Conservation (phyloP, 441 rosid genomes). For the Arabidopsis lyrata region DNA sequence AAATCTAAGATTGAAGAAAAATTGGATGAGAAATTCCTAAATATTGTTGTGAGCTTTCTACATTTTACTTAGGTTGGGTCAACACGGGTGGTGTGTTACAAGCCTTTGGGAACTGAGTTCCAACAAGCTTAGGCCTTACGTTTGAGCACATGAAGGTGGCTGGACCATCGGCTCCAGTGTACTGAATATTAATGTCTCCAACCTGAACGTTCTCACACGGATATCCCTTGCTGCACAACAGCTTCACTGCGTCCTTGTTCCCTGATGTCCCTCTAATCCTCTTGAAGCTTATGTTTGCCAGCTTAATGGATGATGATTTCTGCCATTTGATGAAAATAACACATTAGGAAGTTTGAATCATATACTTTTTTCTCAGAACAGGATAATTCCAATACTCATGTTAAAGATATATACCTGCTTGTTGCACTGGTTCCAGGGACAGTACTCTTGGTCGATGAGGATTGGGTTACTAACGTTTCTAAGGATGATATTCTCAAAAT, state of each 20-base stretch:
- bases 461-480: constrained; percentile 38
- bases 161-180: constrained; percentile 39
- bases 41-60: neutral
- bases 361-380: neutral
- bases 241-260: constrained; percentile 39
- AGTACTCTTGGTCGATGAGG: constrained; percentile 43
- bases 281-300: constrained; percentile 31
- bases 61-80: constrained; percentile 2
- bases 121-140: constrained; percentile 23
- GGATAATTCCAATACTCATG: neutral
- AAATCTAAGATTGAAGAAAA: neutral
- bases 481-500: constrained; percentile 33
- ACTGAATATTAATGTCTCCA: constrained; percentile 29
- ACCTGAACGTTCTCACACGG: constrained; percentile 31
- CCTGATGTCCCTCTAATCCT: constrained; percentile 33
- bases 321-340: neutral
- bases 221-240: constrained; percentile 32
- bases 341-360: constrained; percentile 3
- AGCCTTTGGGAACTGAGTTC: constrained; percentile 36
- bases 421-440: constrained; percentile 41
- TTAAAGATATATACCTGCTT: constrained; percentile 17
- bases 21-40: neutral
- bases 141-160: constrained; percentile 32
- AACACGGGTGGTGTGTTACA: constrained; percentile 5
- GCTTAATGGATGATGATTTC: constrained; percentile 38